These are phyloP conservation scores for Cyberlindnera maclurae DNA, from an alignment of 805 yeast species.

Conservation along the genomic window DNA sequence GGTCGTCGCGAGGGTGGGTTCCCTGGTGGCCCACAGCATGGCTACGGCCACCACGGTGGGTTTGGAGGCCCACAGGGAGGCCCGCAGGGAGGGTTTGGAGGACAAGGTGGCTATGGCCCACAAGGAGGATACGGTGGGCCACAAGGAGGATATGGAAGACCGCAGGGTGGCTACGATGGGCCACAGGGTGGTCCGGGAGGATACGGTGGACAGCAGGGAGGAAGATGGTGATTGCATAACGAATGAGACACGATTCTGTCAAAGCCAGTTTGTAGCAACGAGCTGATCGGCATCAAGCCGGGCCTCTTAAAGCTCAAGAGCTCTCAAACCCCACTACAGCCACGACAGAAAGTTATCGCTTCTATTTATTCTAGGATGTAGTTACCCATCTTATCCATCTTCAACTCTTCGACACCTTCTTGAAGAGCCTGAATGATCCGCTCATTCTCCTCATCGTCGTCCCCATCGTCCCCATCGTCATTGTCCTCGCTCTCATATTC, in stretches of 20 bases:
- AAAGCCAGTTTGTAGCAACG: no score
- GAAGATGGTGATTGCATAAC: slow-evolving; percentile 16
- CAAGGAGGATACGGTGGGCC: slow-evolving; percentile 8
- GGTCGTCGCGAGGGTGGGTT: slow-evolving; percentile 15
- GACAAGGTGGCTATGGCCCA: slow-evolving; percentile 14
- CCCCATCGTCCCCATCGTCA: slow-evolving; percentile 23
- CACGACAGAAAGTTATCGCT: slow-evolving; percentile 2
- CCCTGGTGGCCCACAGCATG: slow-evolving; percentile 17
- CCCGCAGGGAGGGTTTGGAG: slow-evolving; percentile 12
- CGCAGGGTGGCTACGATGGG: slow-evolving; percentile 13
- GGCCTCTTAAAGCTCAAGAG: no score
- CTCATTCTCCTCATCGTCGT: slow-evolving; percentile 34
- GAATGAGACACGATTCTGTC: slow-evolving; percentile 7
- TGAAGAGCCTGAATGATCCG: slow-evolving; percentile 66
- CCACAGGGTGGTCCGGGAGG: slow-evolving; percentile 16
- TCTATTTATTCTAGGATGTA: slow-evolving; percentile 48
- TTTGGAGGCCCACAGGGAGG: slow-evolving; percentile 4
- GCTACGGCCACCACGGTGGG: slow-evolving; percentile 15
- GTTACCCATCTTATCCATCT: slow-evolving; percentile 79
- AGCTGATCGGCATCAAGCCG: no score
- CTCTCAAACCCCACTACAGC: slow-evolving; percentile 1
- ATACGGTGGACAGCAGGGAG: slow-evolving; percentile 17
- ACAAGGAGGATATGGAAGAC: slow-evolving; percentile 14
- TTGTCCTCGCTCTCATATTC: slow-evolving; percentile 26
- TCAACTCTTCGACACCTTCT: slow-evolving; percentile 54